Percentiles rank a stretch among this genome's conserved stretches.
phyloP scores from a whole-genome alignment of 805 yeast species.

The Lachancea lanzarotensis region DNA sequence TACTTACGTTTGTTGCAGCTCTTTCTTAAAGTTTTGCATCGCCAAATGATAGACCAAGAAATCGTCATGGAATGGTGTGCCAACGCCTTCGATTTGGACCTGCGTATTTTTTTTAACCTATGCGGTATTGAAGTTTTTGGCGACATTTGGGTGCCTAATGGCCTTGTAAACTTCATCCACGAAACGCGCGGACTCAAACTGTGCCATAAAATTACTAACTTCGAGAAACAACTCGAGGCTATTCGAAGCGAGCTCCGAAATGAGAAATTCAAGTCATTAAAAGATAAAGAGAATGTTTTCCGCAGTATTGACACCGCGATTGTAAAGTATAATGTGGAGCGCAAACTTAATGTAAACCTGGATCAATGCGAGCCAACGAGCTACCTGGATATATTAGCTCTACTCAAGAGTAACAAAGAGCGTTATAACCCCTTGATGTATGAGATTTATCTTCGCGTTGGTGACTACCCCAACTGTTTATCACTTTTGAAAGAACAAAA shows the following conservation, averaged over 20 bases:
- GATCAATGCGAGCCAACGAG: conserved; percentile 15
- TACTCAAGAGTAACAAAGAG: conserved; percentile 10
- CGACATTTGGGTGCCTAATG: conserved; percentile 28
- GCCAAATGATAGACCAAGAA: conserved; percentile 16
- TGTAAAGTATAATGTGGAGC: conserved; percentile 9
- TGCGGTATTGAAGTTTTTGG: conserved; percentile 24
- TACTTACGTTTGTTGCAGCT: conserved; percentile 19
- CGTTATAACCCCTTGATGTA: background rate
- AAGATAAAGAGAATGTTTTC: conserved; percentile 17
- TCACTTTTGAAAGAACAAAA: conserved; percentile 1
- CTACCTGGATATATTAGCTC: conserved; percentile 11
- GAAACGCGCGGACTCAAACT: conserved; percentile 24
- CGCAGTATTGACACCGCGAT: conserved; percentile 24
- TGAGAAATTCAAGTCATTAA: background rate
- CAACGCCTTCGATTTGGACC: conserved; percentile 16
- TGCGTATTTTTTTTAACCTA: conserved; percentile 24
- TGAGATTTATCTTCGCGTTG: background rate
- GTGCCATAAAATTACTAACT: conserved; percentile 19
- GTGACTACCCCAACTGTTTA: conserved; percentile 1
- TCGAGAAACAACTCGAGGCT: conserved; percentile 7
- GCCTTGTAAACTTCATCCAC: conserved; percentile 18
- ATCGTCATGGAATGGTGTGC: conserved; percentile 19
- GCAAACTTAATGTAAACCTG: conserved; percentile 10
- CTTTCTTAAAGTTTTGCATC: conserved; percentile 22
- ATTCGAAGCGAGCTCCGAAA: conserved; percentile 6